A percentile compares a stretch with the other conserved stretches of the same genome.
Conservation (phyloP, 495 filamentous ascomycete species). For the Neurospora sp. region DNA sequence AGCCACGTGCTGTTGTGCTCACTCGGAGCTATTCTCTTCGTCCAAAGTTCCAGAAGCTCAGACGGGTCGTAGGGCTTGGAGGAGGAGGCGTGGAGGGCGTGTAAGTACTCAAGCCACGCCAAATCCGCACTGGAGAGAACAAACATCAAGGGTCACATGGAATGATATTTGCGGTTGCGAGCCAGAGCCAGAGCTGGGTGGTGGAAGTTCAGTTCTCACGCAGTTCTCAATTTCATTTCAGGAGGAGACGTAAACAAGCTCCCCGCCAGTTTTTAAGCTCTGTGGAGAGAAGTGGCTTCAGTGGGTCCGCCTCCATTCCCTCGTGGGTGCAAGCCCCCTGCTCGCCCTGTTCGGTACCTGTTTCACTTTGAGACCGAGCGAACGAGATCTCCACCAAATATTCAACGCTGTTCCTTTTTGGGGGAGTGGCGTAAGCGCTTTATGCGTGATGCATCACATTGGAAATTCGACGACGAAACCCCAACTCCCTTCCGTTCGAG, state of each 20-base stretch:
- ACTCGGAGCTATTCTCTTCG: neutral
- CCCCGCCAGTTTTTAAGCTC: neutral
- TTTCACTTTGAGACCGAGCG: neutral
- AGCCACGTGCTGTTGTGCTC: neutral
- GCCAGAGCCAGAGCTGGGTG: neutral
- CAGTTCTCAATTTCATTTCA: neutral
- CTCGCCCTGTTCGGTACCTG: neutral
- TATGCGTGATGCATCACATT: neutral
- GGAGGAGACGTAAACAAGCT: neutral
- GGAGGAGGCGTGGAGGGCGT: neutral
- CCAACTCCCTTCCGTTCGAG: neutral
- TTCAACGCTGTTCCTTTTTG: neutral
- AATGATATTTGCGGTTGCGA: neutral
- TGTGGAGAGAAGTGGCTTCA: neutral
- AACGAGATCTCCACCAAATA: neutral
- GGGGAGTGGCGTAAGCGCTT: neutral
- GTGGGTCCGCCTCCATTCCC: neutral
- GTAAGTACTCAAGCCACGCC: neutral
- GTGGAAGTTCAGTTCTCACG: neutral
- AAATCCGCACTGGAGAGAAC: neutral
- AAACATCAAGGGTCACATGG: neutral
- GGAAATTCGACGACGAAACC: neutral
- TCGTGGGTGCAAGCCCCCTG: neutral
- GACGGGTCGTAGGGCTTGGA: neutral
- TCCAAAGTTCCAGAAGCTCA: neutral